Evolutionary conservation across 2,329 filamentous ascomycete species (phyloP).

Genomic region (Ampelomyces quisqualis): DNA sequence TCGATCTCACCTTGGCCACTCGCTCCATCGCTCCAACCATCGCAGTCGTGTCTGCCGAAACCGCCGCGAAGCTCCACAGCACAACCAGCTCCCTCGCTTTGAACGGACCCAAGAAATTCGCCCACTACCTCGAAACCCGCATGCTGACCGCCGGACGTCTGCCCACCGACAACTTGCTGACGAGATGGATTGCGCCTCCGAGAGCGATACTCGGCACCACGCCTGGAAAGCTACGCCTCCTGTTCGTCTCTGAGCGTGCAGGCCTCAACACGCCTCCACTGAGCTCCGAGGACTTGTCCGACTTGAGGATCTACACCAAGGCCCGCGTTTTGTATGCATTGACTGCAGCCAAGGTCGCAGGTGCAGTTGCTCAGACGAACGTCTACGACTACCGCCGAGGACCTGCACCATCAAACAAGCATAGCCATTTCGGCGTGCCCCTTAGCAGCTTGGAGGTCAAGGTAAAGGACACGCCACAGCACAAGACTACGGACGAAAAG

Average conservation of each 20-base stretch:
- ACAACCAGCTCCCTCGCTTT: slow-evolving; percentile 61
- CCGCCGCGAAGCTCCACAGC: slow-evolving; percentile 67
- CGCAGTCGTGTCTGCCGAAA: slow-evolving; percentile 73
- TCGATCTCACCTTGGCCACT: slow-evolving; percentile 72
- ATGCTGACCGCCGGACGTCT: slow-evolving; percentile 73
- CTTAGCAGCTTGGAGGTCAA: slow-evolving; percentile 77
- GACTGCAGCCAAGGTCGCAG: slow-evolving; percentile 78
- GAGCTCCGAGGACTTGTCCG: slow-evolving; percentile 69
- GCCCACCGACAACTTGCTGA: slow-evolving; percentile 64
- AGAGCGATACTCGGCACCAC: slow-evolving; percentile 61
- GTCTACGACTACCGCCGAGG: slow-evolving; percentile 78
- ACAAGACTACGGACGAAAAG: slow-evolving; percentile 64
- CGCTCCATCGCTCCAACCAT: slow-evolving; percentile 78
- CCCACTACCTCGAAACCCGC: slow-evolving; percentile 71
- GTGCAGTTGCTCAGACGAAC: slow-evolving; percentile 82
- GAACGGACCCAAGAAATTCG: slow-evolving; percentile 64
- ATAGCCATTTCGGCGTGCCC: slow-evolving; percentile 77
- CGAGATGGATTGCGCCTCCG: slow-evolving; percentile 61
- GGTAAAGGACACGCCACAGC: slow-evolving; percentile 61
- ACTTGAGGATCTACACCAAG: slow-evolving; percentile 77
- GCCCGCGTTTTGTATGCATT: slow-evolving; percentile 84
- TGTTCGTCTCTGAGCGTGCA: slow-evolving; percentile 75
- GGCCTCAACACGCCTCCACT: slow-evolving; percentile 64
- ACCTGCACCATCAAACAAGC: slow-evolving; percentile 42
- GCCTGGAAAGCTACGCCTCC: slow-evolving; percentile 74